Percentiles rank a stretch among this genome's conserved stretches.
phyloP scores from a whole-genome alignment of 345 rosid species.

The Tarenaya hassleriana region DNA sequence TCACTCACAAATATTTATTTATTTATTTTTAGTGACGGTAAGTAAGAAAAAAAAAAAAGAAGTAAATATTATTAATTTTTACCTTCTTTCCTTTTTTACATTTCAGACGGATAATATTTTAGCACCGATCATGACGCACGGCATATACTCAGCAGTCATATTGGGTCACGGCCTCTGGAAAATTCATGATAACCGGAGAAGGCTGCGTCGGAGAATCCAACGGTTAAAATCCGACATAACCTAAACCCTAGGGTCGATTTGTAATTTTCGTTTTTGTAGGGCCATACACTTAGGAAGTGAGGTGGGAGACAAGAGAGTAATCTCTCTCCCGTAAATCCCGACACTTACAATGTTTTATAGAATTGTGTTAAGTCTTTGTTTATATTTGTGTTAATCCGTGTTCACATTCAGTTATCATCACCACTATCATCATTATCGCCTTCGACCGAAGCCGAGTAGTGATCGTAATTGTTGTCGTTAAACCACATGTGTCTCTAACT shows the following conservation, averaged over 20 bases:
- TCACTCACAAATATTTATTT: no score
- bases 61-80: no score
- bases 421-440: no score
- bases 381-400: no score
- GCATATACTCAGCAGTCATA: constrained; percentile 74
- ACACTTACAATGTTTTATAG: neutral
- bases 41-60: no score
- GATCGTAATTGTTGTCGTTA: no score
- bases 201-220: constrained; percentile 64
- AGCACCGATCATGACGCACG: constrained; percentile 84
- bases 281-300: constrained; percentile 26
- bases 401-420: no score
- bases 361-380: no score
- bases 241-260: constrained; percentile 8
- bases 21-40: no score
- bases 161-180: constrained; percentile 92
- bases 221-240: constrained; percentile 34
- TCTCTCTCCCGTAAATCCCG: constrained; percentile 15
- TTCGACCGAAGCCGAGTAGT: no score
- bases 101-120: constrained; percentile 77
- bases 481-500: no score
- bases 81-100: neutral
- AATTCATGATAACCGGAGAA: constrained; percentile 75
- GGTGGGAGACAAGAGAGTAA: no score
- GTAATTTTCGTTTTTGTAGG: constrained; percentile 17